Base-by-base conservation (phyloP, 2,329 filamentous ascomycete species). In the Talaromyces sp. region DNA sequence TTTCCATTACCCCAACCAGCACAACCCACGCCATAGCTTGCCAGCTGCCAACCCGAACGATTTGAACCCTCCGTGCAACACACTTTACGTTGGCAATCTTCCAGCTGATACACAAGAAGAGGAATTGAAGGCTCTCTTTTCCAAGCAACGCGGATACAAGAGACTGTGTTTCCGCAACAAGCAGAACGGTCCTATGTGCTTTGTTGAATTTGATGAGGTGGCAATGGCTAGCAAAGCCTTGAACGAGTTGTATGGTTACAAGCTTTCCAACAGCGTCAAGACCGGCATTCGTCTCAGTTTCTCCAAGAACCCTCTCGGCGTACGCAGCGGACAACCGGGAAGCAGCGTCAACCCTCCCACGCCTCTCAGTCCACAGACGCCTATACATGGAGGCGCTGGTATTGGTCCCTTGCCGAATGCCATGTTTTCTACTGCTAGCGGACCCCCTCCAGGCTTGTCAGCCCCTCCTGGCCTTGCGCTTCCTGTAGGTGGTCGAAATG, bases 51-150 rank as follows among this genome's bases (percentile, higher is more conserved):
- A 98, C 70, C 94, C 93, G 0, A 93, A 94, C 13, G 94, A 99
- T 73, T 91, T 97, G 78, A 97, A 98, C 71, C 94, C 94, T 1
- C 95, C 95, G 0, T 98, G 95, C 84, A 98, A 99, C 75, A 99
- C 95, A 0, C 84, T 99, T 7, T 98, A 99, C 73, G 94, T 99
- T 22, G 94, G 95, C n/a, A 98, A 99, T 73, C 82, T 99, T 50
- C 95, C 94, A 0, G 87, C 93, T 64, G 91, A 97, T 74, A 96
- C 93, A 0, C 94, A 91, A 0, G 95, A 99, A 73, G 94, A 98
- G 74, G 95, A 98, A 76, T 85, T 99, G 64, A 98, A 98, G 79
- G 87, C 90, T 24, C 86, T 97, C 73, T 99, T 99, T 74, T 93
- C 90, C 31, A 94, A 93, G 78, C 92, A 96, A 76, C 89, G 93